A percentile compares a stretch with the other conserved stretches of the same genome.
phyloP scores from a whole-genome alignment of 129 eudicot species.

The Glebionis coronaria region DNA sequence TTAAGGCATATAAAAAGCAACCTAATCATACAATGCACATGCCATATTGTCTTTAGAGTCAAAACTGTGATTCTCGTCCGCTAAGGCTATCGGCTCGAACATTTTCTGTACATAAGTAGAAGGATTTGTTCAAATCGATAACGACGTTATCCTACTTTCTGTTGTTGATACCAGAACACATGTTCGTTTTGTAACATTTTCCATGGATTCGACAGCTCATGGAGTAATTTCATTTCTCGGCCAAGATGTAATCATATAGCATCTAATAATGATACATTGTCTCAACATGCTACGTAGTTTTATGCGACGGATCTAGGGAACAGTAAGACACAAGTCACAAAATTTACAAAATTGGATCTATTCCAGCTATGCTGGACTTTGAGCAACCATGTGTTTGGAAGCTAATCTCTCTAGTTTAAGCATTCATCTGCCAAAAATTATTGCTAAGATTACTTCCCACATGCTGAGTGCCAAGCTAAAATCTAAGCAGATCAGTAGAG shows the following conservation, averaged over 20 bases:
- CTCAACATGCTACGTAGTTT: no score
- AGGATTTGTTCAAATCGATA: not conserved
- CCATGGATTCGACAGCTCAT: not conserved
- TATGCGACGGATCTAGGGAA: conserved; percentile 11
- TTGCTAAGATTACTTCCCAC: not conserved
- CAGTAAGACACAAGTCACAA: not conserved
- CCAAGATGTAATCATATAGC: no score
- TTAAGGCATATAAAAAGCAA: conserved; percentile 6
- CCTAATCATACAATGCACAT: conserved; percentile 9
- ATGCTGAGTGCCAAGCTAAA: not conserved
- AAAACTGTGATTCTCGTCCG: not conserved
- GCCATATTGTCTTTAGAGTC: not conserved
- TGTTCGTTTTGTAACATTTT: not conserved
- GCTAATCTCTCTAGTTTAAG: not conserved
- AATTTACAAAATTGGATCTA: not conserved
- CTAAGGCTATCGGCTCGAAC: not conserved
- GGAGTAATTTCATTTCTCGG: no score
- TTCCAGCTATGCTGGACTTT: conserved; percentile 8
- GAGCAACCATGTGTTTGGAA: conserved; percentile 7
- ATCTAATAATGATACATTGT: no score
- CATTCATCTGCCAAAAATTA: no score
- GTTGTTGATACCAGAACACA: no score
- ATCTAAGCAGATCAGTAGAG: no score
- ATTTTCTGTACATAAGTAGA: not conserved
- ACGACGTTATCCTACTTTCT: no score